phyloP scores from a whole-genome alignment of 2,329 filamentous ascomycete genomes.

The Tolypocladium capitatum region DNA sequence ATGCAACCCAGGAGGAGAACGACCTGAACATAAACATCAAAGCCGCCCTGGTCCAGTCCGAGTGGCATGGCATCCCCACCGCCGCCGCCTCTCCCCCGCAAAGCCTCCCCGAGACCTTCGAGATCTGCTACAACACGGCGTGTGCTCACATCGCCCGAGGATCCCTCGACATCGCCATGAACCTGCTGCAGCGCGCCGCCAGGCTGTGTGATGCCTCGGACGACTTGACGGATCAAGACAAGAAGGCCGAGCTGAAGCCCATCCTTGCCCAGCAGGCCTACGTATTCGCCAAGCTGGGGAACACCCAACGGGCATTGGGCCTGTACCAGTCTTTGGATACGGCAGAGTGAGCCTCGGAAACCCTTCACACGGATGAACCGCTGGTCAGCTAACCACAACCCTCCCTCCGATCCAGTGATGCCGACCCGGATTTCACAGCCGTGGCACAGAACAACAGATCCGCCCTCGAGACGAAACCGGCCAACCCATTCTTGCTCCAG shows the following conservation, averaged over 20 bases:
- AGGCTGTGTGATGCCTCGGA: slow-evolving; percentile 61
- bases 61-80: slow-evolving; percentile 46
- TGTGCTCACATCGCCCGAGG: slow-evolving; percentile 59
- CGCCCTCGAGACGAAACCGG: slow-evolving; percentile 24
- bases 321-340: slow-evolving; percentile 49
- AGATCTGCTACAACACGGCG: slow-evolving; percentile 70
- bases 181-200: slow-evolving; percentile 56
- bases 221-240: slow-evolving; percentile 61
- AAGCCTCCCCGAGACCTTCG: slow-evolving; percentile 57
- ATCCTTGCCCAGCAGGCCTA: slow-evolving; percentile 68
- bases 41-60: slow-evolving; percentile 58
- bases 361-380: not conserved
- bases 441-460: slow-evolving; percentile 53
- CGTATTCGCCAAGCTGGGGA: slow-evolving; percentile 53
- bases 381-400: not conserved
- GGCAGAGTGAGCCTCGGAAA: slow-evolving; percentile 37
- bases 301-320: slow-evolving; percentile 48
- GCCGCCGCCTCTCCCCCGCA: slow-evolving; percentile 35
- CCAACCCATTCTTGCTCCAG: slow-evolving; percentile 58
- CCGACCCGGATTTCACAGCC: slow-evolving; percentile 52
- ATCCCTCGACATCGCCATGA: slow-evolving; percentile 49
- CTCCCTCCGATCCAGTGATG: slow-evolving; percentile 36
- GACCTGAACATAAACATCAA: slow-evolving; percentile 67
- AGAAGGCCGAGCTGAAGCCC: slow-evolving; percentile 58
- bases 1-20: slow-evolving; percentile 48